These are phyloP conservation scores for Oryza australiensis DNA, from an alignment of 176 grass and related monocot genomes.

Conservation along the genomic window DNA sequence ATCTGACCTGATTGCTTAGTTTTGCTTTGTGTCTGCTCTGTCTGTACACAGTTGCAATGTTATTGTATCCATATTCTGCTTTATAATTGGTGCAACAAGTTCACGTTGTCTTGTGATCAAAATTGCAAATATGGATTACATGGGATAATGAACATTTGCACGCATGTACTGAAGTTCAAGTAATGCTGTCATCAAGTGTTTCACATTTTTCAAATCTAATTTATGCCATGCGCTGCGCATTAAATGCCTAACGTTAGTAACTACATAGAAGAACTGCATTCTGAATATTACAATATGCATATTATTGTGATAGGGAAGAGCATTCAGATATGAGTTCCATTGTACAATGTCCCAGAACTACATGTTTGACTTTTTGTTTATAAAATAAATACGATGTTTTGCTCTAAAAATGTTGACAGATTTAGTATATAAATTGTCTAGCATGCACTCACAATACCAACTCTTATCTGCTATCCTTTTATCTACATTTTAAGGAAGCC, in stretches of 20 bases:
- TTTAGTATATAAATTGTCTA: neutral
- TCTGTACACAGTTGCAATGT: neutral
- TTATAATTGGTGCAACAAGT: neutral
- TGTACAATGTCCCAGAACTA: neutral
- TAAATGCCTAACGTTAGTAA: neutral
- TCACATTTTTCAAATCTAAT: neutral
- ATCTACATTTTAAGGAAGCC: neutral
- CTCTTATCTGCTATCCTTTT: neutral
- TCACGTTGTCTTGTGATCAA: constrained; percentile 1
- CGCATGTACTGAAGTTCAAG: neutral
- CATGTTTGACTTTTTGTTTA: neutral
- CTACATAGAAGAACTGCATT: constrained; percentile 6
- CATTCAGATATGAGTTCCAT: neutral
- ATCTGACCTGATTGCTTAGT: neutral
- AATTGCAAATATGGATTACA: neutral
- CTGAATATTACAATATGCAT: neutral
- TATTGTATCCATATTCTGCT: neutral
- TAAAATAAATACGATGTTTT: neutral
- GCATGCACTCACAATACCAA: neutral
- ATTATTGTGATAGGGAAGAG: neutral
- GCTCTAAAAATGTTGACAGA: neutral
- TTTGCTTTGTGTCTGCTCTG: neutral
- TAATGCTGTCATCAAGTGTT: neutral
- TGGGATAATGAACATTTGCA: neutral
- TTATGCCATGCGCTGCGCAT: neutral